Evolutionary conservation across 768 basidiomycete species (phyloP).

Genomic region (Phaeotremella fagi): DNA sequence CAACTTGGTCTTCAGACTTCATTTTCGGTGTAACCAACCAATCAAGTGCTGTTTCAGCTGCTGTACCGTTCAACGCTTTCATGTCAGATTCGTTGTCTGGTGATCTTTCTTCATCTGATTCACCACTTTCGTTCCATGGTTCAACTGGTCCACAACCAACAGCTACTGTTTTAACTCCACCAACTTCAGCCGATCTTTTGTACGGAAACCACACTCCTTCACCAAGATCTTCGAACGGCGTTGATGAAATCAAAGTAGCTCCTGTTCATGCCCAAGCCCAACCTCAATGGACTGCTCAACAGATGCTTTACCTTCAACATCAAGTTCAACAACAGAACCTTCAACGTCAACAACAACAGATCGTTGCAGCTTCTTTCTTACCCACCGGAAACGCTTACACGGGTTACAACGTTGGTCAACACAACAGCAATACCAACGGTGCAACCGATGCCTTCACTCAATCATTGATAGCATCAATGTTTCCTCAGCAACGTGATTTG

Average conservation of each 20-base stretch:
- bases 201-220: constrained; percentile 27
- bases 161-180: constrained; percentile 16
- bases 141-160: background rate
- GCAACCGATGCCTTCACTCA: constrained; percentile 22
- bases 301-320: constrained; percentile 23
- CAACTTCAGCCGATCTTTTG: constrained; percentile 6
- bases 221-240: constrained; percentile 15
- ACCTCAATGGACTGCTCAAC: constrained; percentile 6
- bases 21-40: constrained; percentile 10
- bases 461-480: constrained; percentile 20
- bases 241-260: background rate
- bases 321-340: constrained; percentile 23
- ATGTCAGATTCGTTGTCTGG: constrained; percentile 6
- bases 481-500: constrained; percentile 11
- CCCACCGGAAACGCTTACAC: background rate
- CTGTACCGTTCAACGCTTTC: constrained; percentile 17
- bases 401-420: constrained; percentile 5
- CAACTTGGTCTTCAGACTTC: constrained; percentile 30
- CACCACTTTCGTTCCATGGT: constrained; percentile 2
- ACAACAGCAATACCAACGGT: background rate
- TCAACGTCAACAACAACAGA: constrained; percentile 9
- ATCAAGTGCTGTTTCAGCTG: background rate
- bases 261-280: background rate
- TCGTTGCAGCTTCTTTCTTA: background rate
- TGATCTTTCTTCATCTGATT: constrained; percentile 7